Evolutionary conservation across 1,284 basidiomycete species (phyloP).

Genomic region (Marasmius fiardii): DNA sequence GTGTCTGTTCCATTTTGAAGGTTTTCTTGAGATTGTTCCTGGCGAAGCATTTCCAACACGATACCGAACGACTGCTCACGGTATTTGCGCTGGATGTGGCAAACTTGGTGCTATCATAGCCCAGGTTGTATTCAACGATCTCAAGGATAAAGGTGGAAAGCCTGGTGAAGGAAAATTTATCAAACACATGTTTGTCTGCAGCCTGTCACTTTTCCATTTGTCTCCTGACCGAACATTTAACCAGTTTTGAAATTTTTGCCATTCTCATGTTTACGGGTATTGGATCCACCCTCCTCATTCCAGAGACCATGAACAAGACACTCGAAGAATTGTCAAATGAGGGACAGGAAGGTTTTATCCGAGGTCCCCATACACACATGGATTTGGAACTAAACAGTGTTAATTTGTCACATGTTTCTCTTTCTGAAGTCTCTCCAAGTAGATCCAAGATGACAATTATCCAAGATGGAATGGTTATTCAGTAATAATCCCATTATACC

Average conservation of each 20-base stretch:
- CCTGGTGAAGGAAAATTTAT: slow-evolving; percentile 60
- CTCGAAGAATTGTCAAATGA: slow-evolving; percentile 76
- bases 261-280: slow-evolving; percentile 82
- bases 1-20: slow-evolving; percentile 29
- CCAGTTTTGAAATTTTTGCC: slow-evolving; percentile 66
- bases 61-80: slow-evolving; percentile 81
- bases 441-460: no score
- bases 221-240: not conserved
- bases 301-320: slow-evolving; percentile 69
- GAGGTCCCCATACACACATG: no score
- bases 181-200: slow-evolving; percentile 52
- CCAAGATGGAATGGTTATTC: no score
- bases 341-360: slow-evolving; percentile 62
- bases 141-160: slow-evolving; percentile 66
- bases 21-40: slow-evolving; percentile 80
- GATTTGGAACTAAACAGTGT: no score
- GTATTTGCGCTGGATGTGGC: slow-evolving; percentile 80
- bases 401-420: no score
- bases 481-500: no score
- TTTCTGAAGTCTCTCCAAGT: no score
- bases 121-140: slow-evolving; percentile 73
- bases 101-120: slow-evolving; percentile 85
- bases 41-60: slow-evolving; percentile 87
- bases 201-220: slow-evolving; percentile 10
- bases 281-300: slow-evolving; percentile 71